These are phyloP conservation scores for Geotrichum aggregatum DNA, from an alignment of 1,139 yeast species.

Conservation along the genomic window DNA sequence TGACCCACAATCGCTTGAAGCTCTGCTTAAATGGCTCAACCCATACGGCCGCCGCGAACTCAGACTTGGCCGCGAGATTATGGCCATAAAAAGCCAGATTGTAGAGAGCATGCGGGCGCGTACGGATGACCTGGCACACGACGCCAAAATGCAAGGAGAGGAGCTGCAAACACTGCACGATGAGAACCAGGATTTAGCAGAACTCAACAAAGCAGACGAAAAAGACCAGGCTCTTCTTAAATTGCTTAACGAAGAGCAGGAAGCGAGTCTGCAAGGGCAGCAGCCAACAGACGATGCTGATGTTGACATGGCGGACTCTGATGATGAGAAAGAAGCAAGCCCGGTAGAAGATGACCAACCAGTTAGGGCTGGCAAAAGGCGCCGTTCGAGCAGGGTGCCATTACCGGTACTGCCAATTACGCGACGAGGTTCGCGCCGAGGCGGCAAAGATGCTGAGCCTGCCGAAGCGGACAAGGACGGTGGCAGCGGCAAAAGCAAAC, in stretches of 20 bases:
- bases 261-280: neutral
- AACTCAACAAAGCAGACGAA: constrained; percentile 27
- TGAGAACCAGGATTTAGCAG: constrained; percentile 29
- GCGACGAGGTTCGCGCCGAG: neutral
- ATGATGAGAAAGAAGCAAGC: constrained; percentile 9
- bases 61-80: constrained; percentile 59
- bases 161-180: constrained; percentile 30
- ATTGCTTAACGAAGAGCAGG: constrained; percentile 18
- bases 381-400: constrained; percentile 8
- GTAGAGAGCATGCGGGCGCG: constrained; percentile 58
- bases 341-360: constrained; percentile 10
- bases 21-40: constrained; percentile 63
- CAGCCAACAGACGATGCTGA: constrained; percentile 5
- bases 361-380: constrained; percentile 4
- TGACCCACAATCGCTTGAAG: constrained; percentile 52
- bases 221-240: constrained; percentile 26
- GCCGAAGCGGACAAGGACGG: neutral
- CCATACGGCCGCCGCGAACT: constrained; percentile 76
- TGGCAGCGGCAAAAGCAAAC: neutral
- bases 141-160: constrained; percentile 29
- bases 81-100: constrained; percentile 47
- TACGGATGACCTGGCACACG: constrained; percentile 42
- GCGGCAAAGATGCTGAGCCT: neutral
- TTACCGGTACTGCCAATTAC: neutral
- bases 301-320: constrained; percentile 20